These are phyloP conservation scores for Mycocentrospora acerina DNA, from an alignment of 2,329 filamentous ascomycete species.

Conservation along the genomic window DNA sequence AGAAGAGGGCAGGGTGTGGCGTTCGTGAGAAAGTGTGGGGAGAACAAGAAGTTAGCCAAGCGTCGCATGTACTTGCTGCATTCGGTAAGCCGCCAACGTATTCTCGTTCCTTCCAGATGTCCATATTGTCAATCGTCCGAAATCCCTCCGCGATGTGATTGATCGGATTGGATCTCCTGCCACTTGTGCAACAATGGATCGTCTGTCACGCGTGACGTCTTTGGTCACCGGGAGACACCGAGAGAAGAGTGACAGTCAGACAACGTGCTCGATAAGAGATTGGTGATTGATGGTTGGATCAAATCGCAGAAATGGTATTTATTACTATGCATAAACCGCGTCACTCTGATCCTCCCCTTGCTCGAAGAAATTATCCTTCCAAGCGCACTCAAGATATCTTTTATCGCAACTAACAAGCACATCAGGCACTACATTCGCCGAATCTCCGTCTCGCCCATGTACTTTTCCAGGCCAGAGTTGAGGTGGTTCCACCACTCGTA, in stretches of 20 bases:
- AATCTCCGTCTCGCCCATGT: constrained; percentile 82
- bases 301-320: constrained; percentile 29
- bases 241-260: constrained; percentile 18
- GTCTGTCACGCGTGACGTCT: constrained; percentile 6
- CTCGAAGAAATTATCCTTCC: constrained; percentile 1
- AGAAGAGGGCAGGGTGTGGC: constrained; percentile 13
- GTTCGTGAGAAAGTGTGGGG: constrained; percentile 30
- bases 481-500: constrained; percentile 97
- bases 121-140: constrained; percentile 2
- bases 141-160: constrained; percentile 1
- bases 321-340: constrained; percentile 25
- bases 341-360: constrained; percentile 21
- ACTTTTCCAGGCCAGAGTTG: constrained; percentile 78
- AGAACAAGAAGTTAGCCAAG: constrained; percentile 21
- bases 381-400: background rate
- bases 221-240: constrained; percentile 18
- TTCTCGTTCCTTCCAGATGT: constrained; percentile 2
- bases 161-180: constrained; percentile 2
- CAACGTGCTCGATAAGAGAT: constrained; percentile 18
- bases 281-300: constrained; percentile 22
- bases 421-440: constrained; percentile 83
- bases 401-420: no score
- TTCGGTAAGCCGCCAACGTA: constrained; percentile 10
- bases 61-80: constrained; percentile 34
- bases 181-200: constrained; percentile 13